Evolutionary conservation across 208 protist genomes (phyloP), one percentile per base, ranked within the genome.

Genomic region (Strigomonas galati): DNA sequence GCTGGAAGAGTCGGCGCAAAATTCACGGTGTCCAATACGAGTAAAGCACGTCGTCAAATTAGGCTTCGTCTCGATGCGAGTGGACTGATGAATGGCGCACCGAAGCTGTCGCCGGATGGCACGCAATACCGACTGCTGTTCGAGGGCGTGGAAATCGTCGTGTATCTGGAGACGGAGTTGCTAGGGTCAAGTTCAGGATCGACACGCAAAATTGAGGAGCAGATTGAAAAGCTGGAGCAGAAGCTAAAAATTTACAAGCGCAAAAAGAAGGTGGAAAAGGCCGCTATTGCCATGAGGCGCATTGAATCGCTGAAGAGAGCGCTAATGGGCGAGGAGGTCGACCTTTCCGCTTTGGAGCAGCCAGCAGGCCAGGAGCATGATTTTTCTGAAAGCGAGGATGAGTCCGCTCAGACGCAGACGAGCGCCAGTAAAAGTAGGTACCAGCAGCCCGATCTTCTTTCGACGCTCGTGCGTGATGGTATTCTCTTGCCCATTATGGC

Each of bases 141-240:
- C 73, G 68, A 82, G 12, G 89, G 85, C 27, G 81, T 93, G 12
- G 85, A 87, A 35, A 81, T 92, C 19, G 71, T 78, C 10, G 61
- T 92, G 57, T 78, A 92, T 44, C 65, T 95, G 14, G 84, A 93
- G 28, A 86, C 91, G 69, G 76, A 87, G 57, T 69, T 85, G 56
- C 76, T 76, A 54, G 81, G 81, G 2, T 64, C 82, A 0, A 81
- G 69, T 54, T 84, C 86, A 3, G 78, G 76, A 28, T 90, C 82
- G 10, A 82, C 81, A 32, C 69, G 86, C 2, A 92, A 92, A 65
- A 68, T 95, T 57, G 89, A 92, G 58, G 86, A 95, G 68, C 77
- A 93, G 67, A 92, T 95, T 59, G 89, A 95, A 61, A 92, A 93
- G 63, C 76, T 95, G 23, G 84, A 95, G 67, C 89, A 95, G 56